Evolutionary conservation across 208 protist genomes (phyloP).

Genomic region (Strigomonas culicis): DNA sequence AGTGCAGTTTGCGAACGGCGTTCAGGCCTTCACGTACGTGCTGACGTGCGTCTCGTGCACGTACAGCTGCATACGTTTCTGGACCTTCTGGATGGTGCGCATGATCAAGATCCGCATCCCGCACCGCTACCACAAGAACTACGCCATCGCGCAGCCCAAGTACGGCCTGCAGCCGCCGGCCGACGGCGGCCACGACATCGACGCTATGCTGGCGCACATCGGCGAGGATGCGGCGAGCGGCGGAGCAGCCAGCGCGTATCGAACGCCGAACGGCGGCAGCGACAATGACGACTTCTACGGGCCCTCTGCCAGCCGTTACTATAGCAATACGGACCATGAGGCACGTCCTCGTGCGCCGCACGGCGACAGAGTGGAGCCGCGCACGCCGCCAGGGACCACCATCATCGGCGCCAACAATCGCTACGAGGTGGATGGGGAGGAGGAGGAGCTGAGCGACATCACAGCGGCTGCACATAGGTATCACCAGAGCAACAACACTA

Average conservation of each 20-base stretch:
- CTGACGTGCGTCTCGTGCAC: conserved; percentile 66
- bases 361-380: too few species aligned
- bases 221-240: conserved; percentile 10
- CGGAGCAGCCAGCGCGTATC: conserved; percentile 4
- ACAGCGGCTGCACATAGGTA: background rate
- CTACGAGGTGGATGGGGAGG: background rate
- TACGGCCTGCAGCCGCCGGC: too few species aligned
- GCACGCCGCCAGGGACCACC: too few species aligned
- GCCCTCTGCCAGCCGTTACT: conserved; percentile 14
- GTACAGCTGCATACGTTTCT: conserved; percentile 77
- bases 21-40: conserved; percentile 68
- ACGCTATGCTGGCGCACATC: background rate
- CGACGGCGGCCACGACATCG: background rate
- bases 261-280: background rate
- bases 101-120: conserved; percentile 65
- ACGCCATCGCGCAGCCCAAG: background rate
- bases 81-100: conserved; percentile 82
- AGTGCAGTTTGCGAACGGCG: conserved; percentile 42
- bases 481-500: background rate
- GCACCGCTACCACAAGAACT: background rate
- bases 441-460: background rate
- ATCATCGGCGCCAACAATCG: background rate
- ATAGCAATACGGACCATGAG: background rate
- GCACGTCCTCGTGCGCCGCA: background rate
- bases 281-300: conserved; percentile 16